Base-by-base conservation (phyloP, 352 stramenopile species). In the Phytopythium chamaehyphon region DNA sequence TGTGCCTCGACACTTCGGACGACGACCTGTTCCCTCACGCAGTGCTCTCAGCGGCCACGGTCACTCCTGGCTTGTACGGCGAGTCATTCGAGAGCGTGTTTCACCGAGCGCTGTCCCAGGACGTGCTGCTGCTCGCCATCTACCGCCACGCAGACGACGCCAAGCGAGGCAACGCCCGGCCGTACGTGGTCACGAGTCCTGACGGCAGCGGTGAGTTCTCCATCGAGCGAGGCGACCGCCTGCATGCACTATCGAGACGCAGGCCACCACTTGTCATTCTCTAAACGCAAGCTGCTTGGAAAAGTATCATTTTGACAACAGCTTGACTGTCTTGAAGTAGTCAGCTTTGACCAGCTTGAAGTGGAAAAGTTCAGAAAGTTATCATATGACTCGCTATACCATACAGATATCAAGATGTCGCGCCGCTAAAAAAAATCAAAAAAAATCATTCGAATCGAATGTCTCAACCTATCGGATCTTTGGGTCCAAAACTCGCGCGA, bases 131-230 rank as follows among this genome's bases (percentile, higher is more conserved):
- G n/a, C 46, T 86, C 15, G 66, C 61, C 2, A 61, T 86, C 40
- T 83, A 78, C 51, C 60, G 73, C 14, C 70, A 61, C 21, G 59
- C 69, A 11, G 57, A 73, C 23, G 43, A 39, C 7, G 43, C n/a
- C 15, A 31, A 39, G 24, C 62, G 69, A 3, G 72, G 74, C 12
- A 86, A 86, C 45, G 44, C 60, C 21, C 54, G 83, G 37, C 66
- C 74, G 23, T 85, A 83, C 57, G 66, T 83, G 47, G 71, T 72
- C 43, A 86, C 71, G n/a, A 80, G 71, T 45, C 74, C 74, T 5
- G 55, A 67, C n/a, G 60, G 43, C 22, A 40, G 44, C n/a, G 38
- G 42, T 0, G 54, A 54, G 19, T 53, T 72, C 22, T 51, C 44
- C 5, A 46, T 82, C 38, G 69, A 73, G 57, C 62, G 50, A 28